Base-by-base conservation (phyloP, 1,284 basidiomycete genomes). In the Pholiota adiposa region DNA sequence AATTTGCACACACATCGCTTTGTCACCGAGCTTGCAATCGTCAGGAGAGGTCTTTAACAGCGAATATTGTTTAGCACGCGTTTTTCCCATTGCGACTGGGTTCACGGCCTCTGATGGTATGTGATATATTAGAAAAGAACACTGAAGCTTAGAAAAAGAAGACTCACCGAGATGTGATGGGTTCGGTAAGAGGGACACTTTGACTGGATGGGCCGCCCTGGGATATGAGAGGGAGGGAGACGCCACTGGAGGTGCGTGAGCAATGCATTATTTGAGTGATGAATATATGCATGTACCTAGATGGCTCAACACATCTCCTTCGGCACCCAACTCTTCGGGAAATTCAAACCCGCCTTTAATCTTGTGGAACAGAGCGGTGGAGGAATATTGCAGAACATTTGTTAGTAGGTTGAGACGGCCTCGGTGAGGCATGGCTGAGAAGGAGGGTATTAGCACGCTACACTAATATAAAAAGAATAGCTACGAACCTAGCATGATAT, bases 321-420 rank as follows among this genome's bases (percentile, higher is more conserved):
- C 86, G 3, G 85, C 89, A 16, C 82, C 85, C 2, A 90, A 77
- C 1, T 86, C 86, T 54, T 89, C 86, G 0, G 89, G 83, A 29
- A 87, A 75, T 70, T 96, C 93, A 11, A 79, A 84, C 2, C 85
- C 84, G 0, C 94, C 94, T 66, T 87, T 89, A 65, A 96, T 90
- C 77, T 96, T 96, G 70, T 91, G 83, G 73, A 96, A 94, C 4
- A 96, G 78, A 0, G 86, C 84, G 1, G 84, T 78, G 2, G 88
- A 84, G 0, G 88, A 78, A 65, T 83, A 89, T 63, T 84, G 77
- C 5, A 96, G 77, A 2, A 96, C 77, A 53, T 88, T 89, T 0
- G 92, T 92, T n/a, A 97, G 83, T 23, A 97, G 78, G 65, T 94
- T 95, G 5, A 96, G 80, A 1, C 94, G 85, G n/a, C 94, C 94